These are phyloP conservation scores for Lyophyllum shimeji DNA, from an alignment of 768 basidiomycete species.

Conservation along the genomic window DNA sequence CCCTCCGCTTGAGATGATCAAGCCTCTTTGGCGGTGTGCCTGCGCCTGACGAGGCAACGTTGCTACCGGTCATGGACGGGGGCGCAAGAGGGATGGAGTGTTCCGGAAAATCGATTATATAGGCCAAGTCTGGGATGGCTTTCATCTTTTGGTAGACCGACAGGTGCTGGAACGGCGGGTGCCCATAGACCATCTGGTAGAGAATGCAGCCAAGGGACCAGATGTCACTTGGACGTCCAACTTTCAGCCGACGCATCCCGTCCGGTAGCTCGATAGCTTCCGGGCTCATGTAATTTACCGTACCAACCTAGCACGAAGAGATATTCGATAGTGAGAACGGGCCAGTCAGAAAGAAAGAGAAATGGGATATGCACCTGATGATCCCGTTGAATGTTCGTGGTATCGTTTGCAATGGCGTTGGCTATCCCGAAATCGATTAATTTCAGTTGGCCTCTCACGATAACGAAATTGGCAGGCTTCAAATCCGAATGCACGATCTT, in stretches of 20 bases:
- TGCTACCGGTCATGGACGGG: slow-evolving; percentile 26
- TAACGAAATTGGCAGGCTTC: slow-evolving; percentile 97
- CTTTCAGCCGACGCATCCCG: slow-evolving; percentile 87
- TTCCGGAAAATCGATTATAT: slow-evolving; percentile 83
- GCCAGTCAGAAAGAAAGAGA: neutral
- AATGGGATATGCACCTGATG: slow-evolving; percentile 63
- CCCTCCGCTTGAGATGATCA: slow-evolving; percentile 68
- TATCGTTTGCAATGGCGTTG: slow-evolving; percentile 97
- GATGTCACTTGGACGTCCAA: slow-evolving; percentile 93
- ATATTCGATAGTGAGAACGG: slow-evolving; percentile 8
- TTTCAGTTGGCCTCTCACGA: slow-evolving; percentile 93
- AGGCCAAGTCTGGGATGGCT: slow-evolving; percentile 78
- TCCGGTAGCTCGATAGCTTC: slow-evolving; percentile 91
- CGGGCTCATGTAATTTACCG: slow-evolving; percentile 98
- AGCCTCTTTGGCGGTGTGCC: slow-evolving; percentile 52
- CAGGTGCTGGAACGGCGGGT: slow-evolving; percentile 87
- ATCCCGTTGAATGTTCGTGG: slow-evolving; percentile 96
- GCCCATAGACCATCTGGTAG: slow-evolving; percentile 98
- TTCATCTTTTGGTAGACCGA: slow-evolving; percentile 89
- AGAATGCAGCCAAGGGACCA: slow-evolving; percentile 98
- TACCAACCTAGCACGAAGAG: slow-evolving; percentile 69
- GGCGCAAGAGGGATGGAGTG: slow-evolving; percentile 56
- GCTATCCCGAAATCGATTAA: slow-evolving; percentile 99
- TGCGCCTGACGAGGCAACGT: slow-evolving; percentile 24
- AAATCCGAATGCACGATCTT: slow-evolving; percentile 99